Base-by-base conservation (phyloP, 768 basidiomycete species). In the Dioszegia hungarica region DNA sequence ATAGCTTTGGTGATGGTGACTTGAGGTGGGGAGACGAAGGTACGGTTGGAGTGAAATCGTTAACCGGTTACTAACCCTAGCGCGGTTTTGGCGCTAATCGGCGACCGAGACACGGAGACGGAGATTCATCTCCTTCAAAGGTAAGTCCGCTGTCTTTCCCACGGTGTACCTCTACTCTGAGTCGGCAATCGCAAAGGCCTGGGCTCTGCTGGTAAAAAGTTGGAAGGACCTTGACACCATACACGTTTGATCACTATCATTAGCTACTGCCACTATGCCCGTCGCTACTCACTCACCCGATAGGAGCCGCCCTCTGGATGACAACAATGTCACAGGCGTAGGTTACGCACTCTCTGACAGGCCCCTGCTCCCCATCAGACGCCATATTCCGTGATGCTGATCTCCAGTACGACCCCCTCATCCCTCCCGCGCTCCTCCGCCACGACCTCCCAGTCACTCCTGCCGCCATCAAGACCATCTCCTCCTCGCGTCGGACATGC, bases 341-440 rank as follows among this genome's bases (percentile, higher is more conserved):
- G 62, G 70, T 69, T 33, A 24, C 5, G n/a, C 5, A n/a, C n/a
- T 19, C 31, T 17, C 29, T 31, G 27, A 10, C 29, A 27, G 17
- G 9, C n/a, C n/a, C n/a, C n/a, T n/a, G n/a, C n/a, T n/a, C n/a
- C n/a, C n/a, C 31, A 3, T 33, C 45, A 8, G 46, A 14, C 44
- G 17, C 27, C 0, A 10, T 25, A 36, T 19, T 8, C 15, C 50
- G 5, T n/a, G n/a, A 36, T 24, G 45, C 57, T 54, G 24, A 57
- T 19, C 20, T 25, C 17, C 67, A 92, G 89, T 94, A 97, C 75
- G 93, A 97, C 66, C 93, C 94, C n/a, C 83, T 97, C 39, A 85
- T 95, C 58, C 90, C 93, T 67, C 94, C 93, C 5, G 88, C 89
- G 1, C 80, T 98, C 48, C 85, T 99, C 53, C 82, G 88, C 57